Evolutionary conservation across 1,284 basidiomycete species (phyloP), one percentile per base, ranked within the genome.

Genomic region (Rhodotorula sp.): DNA sequence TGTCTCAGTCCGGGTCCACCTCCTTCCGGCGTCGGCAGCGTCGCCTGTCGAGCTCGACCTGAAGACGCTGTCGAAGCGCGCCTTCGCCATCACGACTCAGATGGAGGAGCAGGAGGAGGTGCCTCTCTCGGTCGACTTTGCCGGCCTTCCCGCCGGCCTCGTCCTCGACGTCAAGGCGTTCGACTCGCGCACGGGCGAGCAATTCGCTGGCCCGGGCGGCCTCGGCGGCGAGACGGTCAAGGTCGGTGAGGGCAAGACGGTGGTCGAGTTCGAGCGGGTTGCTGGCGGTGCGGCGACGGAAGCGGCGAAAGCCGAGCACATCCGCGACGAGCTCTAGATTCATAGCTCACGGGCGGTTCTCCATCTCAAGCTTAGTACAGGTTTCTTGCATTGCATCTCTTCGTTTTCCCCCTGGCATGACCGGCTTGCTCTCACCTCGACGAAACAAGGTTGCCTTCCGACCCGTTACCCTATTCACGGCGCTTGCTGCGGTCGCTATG

Each of bases 11-110:
- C 86, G 90, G 67, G 83, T 96, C 45, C 87, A 91, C 78, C 81
- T 96, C 27, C 91, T 91, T 77, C 93, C 93, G 1, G 82, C 84
- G 1, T 63, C 66, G 41, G 2, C 53, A 58, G 87, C 86, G 1
- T 52, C 59, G 41, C 3, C 45, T 59, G 87, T 86, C 2, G 82
- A 82, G 45, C 71, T 73, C 0, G 84, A 87, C 23, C 84, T 95
- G 53, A 84, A 85, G 67, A 83, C 85, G 57, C 98, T 97, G 79
- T 81, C 88, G 50, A 94, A 90, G 79, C 85, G 97, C 14, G 97
- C 96, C 0, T 98, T 93, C 81, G 93, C 97, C 80, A 83, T 97
- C 86, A 97, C 42, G 83, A 97, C 50, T 86, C 84, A 59, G 86
- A 95, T 21, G 92, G 97, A 27, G 41, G 52, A 59, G 42, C 41